Evolutionary conservation across 2,329 filamentous ascomycete genomes (phyloP).

Genomic region (Hypoxylon sp.): DNA sequence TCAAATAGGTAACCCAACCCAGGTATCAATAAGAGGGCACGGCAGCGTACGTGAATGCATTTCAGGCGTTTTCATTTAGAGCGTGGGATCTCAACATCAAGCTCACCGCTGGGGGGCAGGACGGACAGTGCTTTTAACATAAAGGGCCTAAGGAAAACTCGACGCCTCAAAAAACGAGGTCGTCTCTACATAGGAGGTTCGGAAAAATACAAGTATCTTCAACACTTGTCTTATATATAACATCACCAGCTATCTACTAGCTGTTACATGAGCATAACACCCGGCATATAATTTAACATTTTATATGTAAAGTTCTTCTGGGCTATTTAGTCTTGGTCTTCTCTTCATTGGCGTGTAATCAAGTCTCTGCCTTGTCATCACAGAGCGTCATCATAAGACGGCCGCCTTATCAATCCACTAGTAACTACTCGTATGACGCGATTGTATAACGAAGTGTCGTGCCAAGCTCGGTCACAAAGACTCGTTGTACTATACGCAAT

Average conservation of each 20-base stretch:
- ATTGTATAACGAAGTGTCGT: too few relatives aligned
- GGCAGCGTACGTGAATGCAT: conserved; percentile 15
- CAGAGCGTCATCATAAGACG: too few relatives aligned
- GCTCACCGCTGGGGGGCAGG: conserved; percentile 31
- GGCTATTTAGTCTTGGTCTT: too few relatives aligned
- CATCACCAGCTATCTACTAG: conserved; percentile 26
- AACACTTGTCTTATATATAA: conserved; percentile 25
- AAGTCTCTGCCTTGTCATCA: too few relatives aligned
- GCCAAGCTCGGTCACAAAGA: too few relatives aligned
- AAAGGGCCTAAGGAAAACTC: conserved; percentile 28
- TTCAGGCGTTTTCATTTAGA: conserved; percentile 35
- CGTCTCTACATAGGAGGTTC: conserved; percentile 28
- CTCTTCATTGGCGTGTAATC: too few relatives aligned
- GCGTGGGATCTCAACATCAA: conserved; percentile 44
- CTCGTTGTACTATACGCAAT: too few relatives aligned
- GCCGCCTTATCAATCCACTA: too few relatives aligned
- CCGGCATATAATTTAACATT: neutral
- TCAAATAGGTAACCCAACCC: conserved; percentile 35
- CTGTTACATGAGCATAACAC: neutral
- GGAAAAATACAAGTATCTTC: conserved; percentile 20
- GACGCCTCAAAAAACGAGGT: conserved; percentile 34
- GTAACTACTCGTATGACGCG: too few relatives aligned
- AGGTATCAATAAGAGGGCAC: neutral
- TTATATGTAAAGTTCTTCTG: neutral
- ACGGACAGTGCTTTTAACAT: conserved; percentile 28